These are phyloP conservation scores for Trichomonas gallinae DNA, from an alignment of 208 protist genomes.

Conservation along the genomic window DNA sequence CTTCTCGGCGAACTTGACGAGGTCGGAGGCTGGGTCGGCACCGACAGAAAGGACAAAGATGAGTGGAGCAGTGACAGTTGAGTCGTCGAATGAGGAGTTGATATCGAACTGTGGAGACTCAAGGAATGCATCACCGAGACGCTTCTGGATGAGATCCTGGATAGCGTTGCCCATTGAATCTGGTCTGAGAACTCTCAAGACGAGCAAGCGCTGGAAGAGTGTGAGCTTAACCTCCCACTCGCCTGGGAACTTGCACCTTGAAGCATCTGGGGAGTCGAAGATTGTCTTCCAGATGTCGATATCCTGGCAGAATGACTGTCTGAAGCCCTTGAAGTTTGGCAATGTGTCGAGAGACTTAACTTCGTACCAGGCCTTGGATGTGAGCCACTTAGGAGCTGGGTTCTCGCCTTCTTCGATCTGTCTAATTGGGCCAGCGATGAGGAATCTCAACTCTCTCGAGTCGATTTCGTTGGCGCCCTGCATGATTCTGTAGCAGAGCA, in stretches of 20 bases:
- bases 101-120: conserved; percentile 85
- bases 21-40: conserved; percentile 80
- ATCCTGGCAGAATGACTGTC: conserved; percentile 47
- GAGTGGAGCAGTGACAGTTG: conserved; percentile 66
- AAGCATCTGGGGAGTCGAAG: conserved; percentile 69
- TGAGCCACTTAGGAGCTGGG: conserved; percentile 65
- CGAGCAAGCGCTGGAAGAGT: conserved; percentile 75
- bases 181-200: conserved; percentile 77
- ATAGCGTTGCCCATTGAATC: conserved; percentile 84
- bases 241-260: conserved; percentile 57
- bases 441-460: conserved; percentile 39
- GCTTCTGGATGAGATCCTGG: conserved; percentile 68
- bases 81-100: conserved; percentile 71
- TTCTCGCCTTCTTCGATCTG: conserved; percentile 43
- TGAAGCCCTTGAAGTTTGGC: conserved; percentile 64
- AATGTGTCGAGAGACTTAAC: conserved; percentile 66
- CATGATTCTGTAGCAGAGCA: conserved; percentile 60
- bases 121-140: conserved; percentile 76
- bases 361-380: conserved; percentile 70
- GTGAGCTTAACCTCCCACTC: conserved; percentile 62
- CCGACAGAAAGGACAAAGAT: conserved; percentile 94
- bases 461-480: conserved; percentile 54
- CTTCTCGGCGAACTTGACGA: conserved; percentile 81
- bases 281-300: conserved; percentile 54
- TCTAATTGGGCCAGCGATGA: conserved; percentile 42